phyloP scores from a whole-genome alignment of 2,329 filamentous ascomycete species.

The Grosmannia serpens region DNA sequence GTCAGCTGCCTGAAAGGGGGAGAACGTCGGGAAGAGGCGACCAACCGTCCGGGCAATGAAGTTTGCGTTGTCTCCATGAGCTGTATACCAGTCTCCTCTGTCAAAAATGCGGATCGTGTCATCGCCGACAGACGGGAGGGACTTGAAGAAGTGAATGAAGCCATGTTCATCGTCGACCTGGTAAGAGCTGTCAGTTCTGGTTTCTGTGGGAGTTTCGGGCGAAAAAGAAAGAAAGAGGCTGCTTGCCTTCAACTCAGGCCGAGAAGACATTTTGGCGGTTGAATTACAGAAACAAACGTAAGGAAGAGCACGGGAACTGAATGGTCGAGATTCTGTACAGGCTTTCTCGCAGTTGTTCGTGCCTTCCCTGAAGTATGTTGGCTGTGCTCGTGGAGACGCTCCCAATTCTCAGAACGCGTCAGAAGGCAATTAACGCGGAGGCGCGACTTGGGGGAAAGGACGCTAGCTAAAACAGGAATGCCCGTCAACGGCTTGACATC shows the following conservation, averaged over 20 bases:
- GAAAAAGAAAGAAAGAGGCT: conserved; percentile 2
- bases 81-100: conserved; percentile 88
- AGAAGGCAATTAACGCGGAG: conserved; percentile 1
- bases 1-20: not conserved
- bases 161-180: conserved; percentile 93
- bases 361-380: not conserved
- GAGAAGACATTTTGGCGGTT: conserved; percentile 48
- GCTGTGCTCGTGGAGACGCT: not conserved
- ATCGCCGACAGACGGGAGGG: conserved; percentile 57
- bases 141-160: conserved; percentile 94
- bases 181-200: not conserved
- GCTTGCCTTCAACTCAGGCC: conserved; percentile 58
- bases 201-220: too few species aligned
- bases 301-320: not conserved
- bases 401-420: not conserved
- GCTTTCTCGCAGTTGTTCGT: not conserved
- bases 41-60: conserved; percentile 69
- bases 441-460: not conserved
- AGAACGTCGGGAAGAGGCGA: not conserved
- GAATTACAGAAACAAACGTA: not conserved
- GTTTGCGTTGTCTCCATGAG: conserved; percentile 75
- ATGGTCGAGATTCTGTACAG: not conserved
- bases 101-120: conserved; percentile 87
- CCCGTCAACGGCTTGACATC: not conserved
- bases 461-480: not conserved